Evolutionary conservation across 1,284 basidiomycete genomes (phyloP).

Genomic region (Malassezia psittaci): DNA sequence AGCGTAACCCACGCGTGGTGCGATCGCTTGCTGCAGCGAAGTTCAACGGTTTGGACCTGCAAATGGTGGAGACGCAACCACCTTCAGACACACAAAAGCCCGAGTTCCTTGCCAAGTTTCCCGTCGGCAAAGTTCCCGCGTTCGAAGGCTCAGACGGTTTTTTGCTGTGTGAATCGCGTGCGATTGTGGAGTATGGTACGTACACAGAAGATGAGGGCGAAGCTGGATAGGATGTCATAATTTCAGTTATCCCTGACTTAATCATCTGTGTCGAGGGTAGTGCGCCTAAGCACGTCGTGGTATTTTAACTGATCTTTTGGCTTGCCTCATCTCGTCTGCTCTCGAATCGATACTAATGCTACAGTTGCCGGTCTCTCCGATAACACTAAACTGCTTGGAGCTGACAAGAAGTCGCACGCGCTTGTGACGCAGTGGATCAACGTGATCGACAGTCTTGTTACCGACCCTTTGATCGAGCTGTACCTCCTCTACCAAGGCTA

Average conservation of each 20-base stretch:
- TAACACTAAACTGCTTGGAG: constrained; percentile 60
- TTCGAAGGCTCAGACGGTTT: constrained; percentile 70
- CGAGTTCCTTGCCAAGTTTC: constrained; percentile 40
- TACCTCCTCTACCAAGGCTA: constrained; percentile 20
- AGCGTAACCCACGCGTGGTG: constrained; percentile 24
- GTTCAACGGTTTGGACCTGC: constrained; percentile 40
- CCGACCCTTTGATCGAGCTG: constrained; percentile 36
- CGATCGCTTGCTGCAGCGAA: constrained; percentile 34
- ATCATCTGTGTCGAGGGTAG: constrained; percentile 54
- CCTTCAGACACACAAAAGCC: constrained; percentile 35
- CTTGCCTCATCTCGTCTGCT: not conserved
- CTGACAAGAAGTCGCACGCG: constrained; percentile 53
- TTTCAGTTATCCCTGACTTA: constrained; percentile 47
- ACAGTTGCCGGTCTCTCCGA: constrained; percentile 64
- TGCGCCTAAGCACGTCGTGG: constrained; percentile 17
- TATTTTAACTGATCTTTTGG: constrained; percentile 8
- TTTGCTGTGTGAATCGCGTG: constrained; percentile 64
- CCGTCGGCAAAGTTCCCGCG: constrained; percentile 57
- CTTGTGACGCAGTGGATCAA: constrained; percentile 61
- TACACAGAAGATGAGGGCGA: constrained; percentile 57
- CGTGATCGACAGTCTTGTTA: constrained; percentile 57
- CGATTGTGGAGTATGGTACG: constrained; percentile 83
- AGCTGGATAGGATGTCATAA: constrained; percentile 49
- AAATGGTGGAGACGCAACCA: constrained; percentile 28
- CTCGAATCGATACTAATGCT: constrained; percentile 5